Evolutionary conservation across 805 yeast species (phyloP).

Genomic region (Saturnispora dispora): DNA sequence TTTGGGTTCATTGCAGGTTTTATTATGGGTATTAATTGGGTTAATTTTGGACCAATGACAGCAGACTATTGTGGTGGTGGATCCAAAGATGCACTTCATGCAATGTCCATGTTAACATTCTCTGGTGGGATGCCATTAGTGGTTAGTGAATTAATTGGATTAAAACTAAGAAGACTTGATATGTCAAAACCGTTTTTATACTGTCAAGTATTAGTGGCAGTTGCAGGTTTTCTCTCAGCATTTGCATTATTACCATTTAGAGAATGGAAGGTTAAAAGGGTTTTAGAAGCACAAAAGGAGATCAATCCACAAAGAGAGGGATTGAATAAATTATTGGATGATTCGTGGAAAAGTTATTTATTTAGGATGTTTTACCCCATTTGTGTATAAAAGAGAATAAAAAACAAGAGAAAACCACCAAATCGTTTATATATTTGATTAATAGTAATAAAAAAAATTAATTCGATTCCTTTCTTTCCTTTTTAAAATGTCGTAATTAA

Average conservation of each 20-base stretch:
- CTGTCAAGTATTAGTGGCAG: conserved; percentile 54
- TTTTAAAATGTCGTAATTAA: background rate
- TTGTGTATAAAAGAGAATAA: background rate
- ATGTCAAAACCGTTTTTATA: conserved; percentile 39
- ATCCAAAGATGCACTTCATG: conserved; percentile 23
- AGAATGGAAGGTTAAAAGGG: conserved; percentile 43
- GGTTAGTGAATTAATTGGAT: conserved; percentile 27
- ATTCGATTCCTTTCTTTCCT: background rate
- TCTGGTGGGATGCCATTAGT: conserved; percentile 25
- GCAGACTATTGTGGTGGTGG: conserved; percentile 30
- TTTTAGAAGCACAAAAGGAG: conserved; percentile 24
- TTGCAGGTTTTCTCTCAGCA: conserved; percentile 34
- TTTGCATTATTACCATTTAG: conserved; percentile 40
- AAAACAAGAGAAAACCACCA: background rate
- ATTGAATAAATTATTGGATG: background rate
- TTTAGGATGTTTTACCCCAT: conserved; percentile 3
- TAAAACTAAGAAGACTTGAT: conserved; percentile 22
- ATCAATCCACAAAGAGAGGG: background rate
- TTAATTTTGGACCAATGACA: conserved; percentile 28
- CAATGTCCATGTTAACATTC: conserved; percentile 21
- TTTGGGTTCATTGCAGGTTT: conserved; percentile 38
- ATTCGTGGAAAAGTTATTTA: conserved; percentile 1
- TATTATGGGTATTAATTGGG: conserved; percentile 38
- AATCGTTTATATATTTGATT: background rate
- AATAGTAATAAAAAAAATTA: background rate